Evolutionary conservation across 371 early-diverging fungal species (phyloP), one percentile per base, ranked within the genome.

Genomic region (Entomophthora muscae): DNA sequence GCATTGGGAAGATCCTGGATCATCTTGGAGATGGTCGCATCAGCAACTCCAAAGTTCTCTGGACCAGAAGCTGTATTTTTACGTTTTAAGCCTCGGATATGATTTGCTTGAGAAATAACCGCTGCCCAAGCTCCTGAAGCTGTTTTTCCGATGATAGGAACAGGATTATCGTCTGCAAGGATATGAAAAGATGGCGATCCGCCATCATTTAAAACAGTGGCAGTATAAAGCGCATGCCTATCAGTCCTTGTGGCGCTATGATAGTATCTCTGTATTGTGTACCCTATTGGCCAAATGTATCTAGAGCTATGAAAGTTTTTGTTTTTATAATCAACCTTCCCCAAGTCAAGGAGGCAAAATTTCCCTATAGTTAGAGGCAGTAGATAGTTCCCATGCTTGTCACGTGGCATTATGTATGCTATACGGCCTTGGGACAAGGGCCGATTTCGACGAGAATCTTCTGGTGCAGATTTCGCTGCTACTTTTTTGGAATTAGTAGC

Each of bases 221-320:
- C 52, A 52, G 62, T 53, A 29, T 52, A 61, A 53, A 27, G 28
- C 1, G 62, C 59, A 32, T 58, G 32, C 10, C 27, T 17, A 12
- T 61, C 52, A 22, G 61, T 42, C 7, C 26, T 22, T 5, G 28
- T 51, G 31, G 61, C 52, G 52, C 32, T 32, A 30, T 32, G 42
- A 23, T 63, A 66, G 70, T 74, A 80, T 77, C 78, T 76, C 66
- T 73, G 69, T 3, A 81, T 77, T 53, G 72, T 81, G 70, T 88
- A 95, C 23, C 94, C 94, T 2, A 89, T 85, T 10, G 95, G 91
- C 72, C 83, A 95, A 60, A 95, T 91, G 66, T 95, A 94, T 7
- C 93, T 80, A 60, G 89, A 86, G 63, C 84, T 90, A 65, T 95
- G 94, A 68, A 86, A 95, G 1, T 83, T 78, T 21, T 86, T 84